phyloP scores from a whole-genome alignment of 2,329 filamentous ascomycete species.

The Fusarium vanettenii region DNA sequence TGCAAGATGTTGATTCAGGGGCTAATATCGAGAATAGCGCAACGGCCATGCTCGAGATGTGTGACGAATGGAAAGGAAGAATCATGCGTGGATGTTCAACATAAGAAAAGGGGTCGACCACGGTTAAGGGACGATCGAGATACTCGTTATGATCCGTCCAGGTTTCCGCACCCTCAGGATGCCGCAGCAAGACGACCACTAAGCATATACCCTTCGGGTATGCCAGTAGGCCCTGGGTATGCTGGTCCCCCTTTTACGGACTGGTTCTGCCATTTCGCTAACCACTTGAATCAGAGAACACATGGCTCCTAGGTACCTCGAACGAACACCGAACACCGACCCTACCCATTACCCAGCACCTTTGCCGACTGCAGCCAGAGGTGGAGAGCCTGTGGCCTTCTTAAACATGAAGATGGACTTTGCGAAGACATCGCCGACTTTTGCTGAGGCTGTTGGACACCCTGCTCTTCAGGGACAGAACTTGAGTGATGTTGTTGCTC shows the following conservation, averaged over 20 bases:
- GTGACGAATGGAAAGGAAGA: conserved; percentile 83
- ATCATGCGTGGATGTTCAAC: conserved; percentile 83
- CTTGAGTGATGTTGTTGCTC: conserved; percentile 65
- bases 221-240: conserved; percentile 56
- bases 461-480: conserved; percentile 60
- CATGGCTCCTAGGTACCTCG: conserved; percentile 61
- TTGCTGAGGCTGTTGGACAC: conserved; percentile 66
- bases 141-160: conserved; percentile 64
- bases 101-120: conserved; percentile 85
- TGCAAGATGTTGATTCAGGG: neutral
- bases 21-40: conserved; percentile 64
- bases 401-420: conserved; percentile 70
- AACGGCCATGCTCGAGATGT: conserved; percentile 83
- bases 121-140: conserved; percentile 79
- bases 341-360: conserved; percentile 61
- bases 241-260: conserved; percentile 59
- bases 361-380: conserved; percentile 53
- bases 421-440: conserved; percentile 65
- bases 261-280: conserved; percentile 63
- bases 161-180: conserved; percentile 60
- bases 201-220: conserved; percentile 61
- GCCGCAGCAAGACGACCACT: conserved; percentile 60
- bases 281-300: conserved; percentile 62
- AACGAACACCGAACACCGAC: conserved; percentile 62
- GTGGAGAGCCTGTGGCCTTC: conserved; percentile 67